Conservation (phyloP, 1,284 basidiomycete species). For the Sporisorium reilianum region DNA sequence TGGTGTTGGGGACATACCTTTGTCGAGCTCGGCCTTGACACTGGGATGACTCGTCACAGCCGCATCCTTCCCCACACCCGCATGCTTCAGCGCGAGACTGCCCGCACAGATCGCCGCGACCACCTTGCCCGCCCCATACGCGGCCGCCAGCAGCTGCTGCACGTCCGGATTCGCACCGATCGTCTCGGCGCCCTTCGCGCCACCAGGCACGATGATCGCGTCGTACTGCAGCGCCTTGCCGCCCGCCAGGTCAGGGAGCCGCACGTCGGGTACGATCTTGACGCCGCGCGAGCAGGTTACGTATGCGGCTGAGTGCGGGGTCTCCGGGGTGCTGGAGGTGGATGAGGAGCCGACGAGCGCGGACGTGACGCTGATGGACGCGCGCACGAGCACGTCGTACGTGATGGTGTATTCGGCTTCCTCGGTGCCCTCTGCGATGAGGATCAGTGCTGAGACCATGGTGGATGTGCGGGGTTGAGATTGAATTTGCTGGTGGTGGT, state of each 20-base stretch:
- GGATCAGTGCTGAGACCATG: constrained; percentile 69
- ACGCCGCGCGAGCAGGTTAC: constrained; percentile 62
- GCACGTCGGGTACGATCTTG: constrained; percentile 60
- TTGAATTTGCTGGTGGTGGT: constrained; percentile 9
- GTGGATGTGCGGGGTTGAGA: no score
- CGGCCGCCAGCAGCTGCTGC: constrained; percentile 77
- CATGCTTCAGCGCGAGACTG: constrained; percentile 77
- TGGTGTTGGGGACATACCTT: constrained; percentile 10
- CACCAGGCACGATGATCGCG: constrained; percentile 82
- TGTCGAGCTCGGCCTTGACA: constrained; percentile 72
- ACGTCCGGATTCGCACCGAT: constrained; percentile 76
- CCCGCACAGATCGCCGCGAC: constrained; percentile 69
- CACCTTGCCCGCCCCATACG: constrained; percentile 71
- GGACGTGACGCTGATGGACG: constrained; percentile 47
- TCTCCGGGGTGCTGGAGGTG: constrained; percentile 4
- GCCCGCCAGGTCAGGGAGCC: constrained; percentile 47
- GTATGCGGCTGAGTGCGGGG: constrained; percentile 36
- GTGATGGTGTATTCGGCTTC: constrained; percentile 71
- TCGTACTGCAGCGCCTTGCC: constrained; percentile 74
- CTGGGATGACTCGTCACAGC: constrained; percentile 84
- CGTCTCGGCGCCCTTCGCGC: constrained; percentile 82
- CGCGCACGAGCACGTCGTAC: constrained; percentile 66
- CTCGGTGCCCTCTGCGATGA: constrained; percentile 89
- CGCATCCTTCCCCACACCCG: constrained; percentile 74
- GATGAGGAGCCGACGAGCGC: constrained; percentile 50